phyloP scores from a whole-genome alignment of 305 asterid genomes.

The Fraxinus paxiana region DNA sequence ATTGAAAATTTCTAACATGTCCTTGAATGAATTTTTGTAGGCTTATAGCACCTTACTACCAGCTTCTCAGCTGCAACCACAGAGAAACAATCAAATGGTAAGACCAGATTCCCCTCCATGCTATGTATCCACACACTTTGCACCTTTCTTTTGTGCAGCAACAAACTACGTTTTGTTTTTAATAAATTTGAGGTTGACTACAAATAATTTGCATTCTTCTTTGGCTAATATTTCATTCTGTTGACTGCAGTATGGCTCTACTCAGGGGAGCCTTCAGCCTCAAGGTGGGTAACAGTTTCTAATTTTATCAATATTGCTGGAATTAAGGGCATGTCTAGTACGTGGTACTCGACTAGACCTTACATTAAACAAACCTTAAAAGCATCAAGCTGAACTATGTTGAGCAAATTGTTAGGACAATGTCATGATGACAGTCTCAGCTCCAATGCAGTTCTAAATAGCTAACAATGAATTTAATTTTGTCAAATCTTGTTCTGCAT shows the following conservation, averaged over 20 bases:
- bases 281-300: slow-evolving; percentile 33
- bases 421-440: not conserved
- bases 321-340: not conserved
- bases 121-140: not conserved
- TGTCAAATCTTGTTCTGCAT: not conserved
- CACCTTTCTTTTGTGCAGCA: not conserved
- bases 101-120: not conserved
- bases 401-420: not conserved
- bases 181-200: not conserved
- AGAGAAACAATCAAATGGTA: slow-evolving; percentile 28
- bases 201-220: not conserved
- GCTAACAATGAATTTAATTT: not conserved
- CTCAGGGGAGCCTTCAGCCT: slow-evolving; percentile 51
- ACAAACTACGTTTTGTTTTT: not conserved
- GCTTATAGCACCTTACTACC: slow-evolving; percentile 26
- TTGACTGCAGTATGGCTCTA: slow-evolving; percentile 40
- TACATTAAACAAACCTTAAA: not conserved
- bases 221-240: slow-evolving; percentile 14
- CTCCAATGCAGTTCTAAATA: not conserved
- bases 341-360: not conserved
- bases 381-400: not conserved
- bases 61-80: slow-evolving; percentile 27
- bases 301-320: not conserved
- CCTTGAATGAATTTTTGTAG: slow-evolving; percentile 21
- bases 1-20: not conserved